Evolutionary conservation across 768 basidiomycete species (phyloP).

Genomic region (Stropharia rugosoannulata): DNA sequence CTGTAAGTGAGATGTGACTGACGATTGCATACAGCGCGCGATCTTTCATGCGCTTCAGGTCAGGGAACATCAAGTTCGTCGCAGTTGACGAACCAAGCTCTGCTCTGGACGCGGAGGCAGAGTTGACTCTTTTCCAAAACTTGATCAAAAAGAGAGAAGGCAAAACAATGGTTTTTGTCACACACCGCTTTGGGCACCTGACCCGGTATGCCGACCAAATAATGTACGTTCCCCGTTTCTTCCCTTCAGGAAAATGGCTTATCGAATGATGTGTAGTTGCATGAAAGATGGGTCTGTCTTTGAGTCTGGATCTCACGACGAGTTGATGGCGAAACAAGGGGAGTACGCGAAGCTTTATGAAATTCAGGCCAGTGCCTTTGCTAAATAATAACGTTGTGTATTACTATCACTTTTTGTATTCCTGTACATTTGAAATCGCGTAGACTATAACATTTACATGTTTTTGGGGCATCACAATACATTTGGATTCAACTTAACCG

Average conservation of each 20-base stretch:
- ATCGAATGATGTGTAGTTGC: slow-evolving; percentile 27
- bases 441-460: no score
- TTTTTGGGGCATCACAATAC: no score
- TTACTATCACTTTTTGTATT: no score
- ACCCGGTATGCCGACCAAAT: slow-evolving; percentile 48
- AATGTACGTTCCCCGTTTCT: slow-evolving; percentile 37
- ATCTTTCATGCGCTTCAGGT: slow-evolving; percentile 39
- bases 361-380: slow-evolving; percentile 29
- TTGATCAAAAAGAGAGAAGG: slow-evolving; percentile 35
- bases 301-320: slow-evolving; percentile 36
- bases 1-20: neutral
- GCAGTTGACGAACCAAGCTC: slow-evolving; percentile 59
- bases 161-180: slow-evolving; percentile 54
- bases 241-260: neutral
- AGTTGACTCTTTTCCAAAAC: slow-evolving; percentile 42
- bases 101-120: slow-evolving; percentile 51
- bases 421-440: no score
- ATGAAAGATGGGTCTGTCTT: slow-evolving; percentile 40
- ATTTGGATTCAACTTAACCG: no score
- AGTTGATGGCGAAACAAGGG: slow-evolving; percentile 32
- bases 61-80: slow-evolving; percentile 39
- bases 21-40: slow-evolving; percentile 33
- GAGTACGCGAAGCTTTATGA: slow-evolving; percentile 39
- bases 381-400: no score
- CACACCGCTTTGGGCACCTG: slow-evolving; percentile 50